Conservation (phyloP, 2,329 filamentous ascomycete species). For the Fusarium albidum region DNA sequence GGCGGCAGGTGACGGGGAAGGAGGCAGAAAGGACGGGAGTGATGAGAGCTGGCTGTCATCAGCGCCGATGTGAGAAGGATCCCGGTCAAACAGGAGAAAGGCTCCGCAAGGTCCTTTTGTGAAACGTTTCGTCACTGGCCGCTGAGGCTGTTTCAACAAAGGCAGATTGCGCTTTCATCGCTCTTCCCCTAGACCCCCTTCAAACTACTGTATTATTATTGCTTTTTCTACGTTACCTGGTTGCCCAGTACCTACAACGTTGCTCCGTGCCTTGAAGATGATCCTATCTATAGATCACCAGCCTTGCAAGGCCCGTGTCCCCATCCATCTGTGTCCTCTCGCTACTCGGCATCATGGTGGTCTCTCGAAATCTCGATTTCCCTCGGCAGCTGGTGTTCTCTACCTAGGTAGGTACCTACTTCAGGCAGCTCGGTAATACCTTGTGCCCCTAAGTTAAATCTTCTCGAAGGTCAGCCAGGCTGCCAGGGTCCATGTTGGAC, state of each 20-base stretch:
- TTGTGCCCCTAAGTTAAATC: slow-evolving; percentile 4
- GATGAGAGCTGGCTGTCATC: slow-evolving; percentile 3
- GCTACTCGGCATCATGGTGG: too few species aligned
- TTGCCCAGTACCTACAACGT: background rate
- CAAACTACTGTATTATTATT: too few species aligned
- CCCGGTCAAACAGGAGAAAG: slow-evolving; percentile 22
- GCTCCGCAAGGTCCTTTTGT: slow-evolving; percentile 20
- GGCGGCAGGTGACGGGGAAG: too few species aligned
- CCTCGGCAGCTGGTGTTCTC: background rate
- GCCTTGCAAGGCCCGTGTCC: slow-evolving; percentile 8
- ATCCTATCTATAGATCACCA: slow-evolving; percentile 3
- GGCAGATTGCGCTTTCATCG: slow-evolving; percentile 19
- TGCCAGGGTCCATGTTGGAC: slow-evolving; percentile 28
- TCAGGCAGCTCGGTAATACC: too few species aligned
- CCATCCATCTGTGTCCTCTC: too few species aligned
- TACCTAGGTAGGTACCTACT: too few species aligned
- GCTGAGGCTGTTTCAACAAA: slow-evolving; percentile 34
- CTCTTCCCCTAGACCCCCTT: background rate
- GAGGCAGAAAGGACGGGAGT: too few species aligned
- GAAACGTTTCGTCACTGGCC: slow-evolving; percentile 39
- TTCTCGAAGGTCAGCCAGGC: slow-evolving; percentile 30
- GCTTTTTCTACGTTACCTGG: background rate
- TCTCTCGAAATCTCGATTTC: too few species aligned
- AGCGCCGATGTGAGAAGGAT: slow-evolving; percentile 16
- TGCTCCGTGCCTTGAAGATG: background rate